Conservation (phyloP, 177 flowering plant species). For the Vitis hybrid region DNA sequence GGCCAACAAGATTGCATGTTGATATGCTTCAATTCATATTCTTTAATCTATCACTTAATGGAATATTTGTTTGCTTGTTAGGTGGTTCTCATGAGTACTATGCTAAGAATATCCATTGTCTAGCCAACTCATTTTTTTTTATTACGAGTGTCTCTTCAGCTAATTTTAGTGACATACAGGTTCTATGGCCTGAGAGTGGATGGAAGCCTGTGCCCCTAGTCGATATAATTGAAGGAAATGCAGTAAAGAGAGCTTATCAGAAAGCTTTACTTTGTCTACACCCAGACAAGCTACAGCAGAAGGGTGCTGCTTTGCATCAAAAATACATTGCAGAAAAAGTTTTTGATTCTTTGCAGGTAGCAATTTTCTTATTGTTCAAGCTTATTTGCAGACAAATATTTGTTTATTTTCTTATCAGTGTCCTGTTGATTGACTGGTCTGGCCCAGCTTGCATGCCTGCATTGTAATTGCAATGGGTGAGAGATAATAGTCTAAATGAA, state of each 20-base stretch:
- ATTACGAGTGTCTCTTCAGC: no score
- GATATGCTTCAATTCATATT: no score
- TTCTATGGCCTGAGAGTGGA: conserved; percentile 90
- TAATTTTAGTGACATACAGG: conserved; percentile 31
- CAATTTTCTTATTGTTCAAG: neutral
- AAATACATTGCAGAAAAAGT: conserved; percentile 85
- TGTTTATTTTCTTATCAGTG: neutral
- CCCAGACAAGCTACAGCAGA: conserved; percentile 94
- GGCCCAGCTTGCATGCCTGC: neutral
- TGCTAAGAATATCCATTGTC: neutral
- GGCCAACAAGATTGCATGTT: no score
- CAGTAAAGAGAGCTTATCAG: conserved; percentile 88
- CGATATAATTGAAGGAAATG: conserved; percentile 73
- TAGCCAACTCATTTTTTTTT: neutral
- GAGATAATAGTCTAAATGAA: no score
- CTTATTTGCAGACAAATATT: neutral
- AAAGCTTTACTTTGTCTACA: conserved; percentile 79
- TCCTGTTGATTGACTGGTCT: no score
- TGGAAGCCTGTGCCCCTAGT: conserved; percentile 90
- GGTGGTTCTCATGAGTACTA: neutral
- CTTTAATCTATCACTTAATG: neutral
- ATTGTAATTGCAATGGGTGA: neutral
- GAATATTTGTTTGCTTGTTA: neutral
- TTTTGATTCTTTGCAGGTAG: conserved; percentile 86
- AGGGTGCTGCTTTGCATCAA: conserved; percentile 68